These are phyloP conservation scores for Rhizophagus sp. DNA, from an alignment of 192 early-diverging fungal species.

Conservation along the genomic window DNA sequence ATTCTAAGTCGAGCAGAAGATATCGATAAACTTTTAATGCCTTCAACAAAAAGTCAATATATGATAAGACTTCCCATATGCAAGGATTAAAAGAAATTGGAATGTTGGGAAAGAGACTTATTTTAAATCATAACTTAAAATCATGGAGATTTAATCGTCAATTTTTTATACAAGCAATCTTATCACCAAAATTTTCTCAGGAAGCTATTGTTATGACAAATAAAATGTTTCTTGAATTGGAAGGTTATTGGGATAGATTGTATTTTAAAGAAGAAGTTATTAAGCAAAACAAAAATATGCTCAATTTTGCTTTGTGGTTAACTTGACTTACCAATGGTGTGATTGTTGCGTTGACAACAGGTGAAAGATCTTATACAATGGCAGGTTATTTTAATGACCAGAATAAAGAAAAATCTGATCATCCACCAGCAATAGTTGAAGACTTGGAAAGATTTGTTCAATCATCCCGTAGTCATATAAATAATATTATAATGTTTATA, in stretches of 20 bases:
- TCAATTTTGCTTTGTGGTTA: conserved; percentile 6
- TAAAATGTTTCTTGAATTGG: not conserved
- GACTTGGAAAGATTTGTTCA: not conserved
- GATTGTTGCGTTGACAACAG: not conserved
- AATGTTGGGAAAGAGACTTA: not conserved
- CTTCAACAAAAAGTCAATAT: conserved; percentile 17
- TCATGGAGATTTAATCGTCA: conserved; percentile 18
- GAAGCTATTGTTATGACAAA: not conserved
- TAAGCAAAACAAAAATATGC: not conserved
- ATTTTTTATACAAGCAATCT: conserved; percentile 12
- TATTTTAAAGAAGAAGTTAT: not conserved
- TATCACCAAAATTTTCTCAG: not conserved
- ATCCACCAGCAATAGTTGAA: not conserved
- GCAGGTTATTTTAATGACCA: not conserved
- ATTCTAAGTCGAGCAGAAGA: not conserved
- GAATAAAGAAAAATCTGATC: not conserved
- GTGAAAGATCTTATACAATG: not conserved
- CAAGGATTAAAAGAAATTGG: not conserved
- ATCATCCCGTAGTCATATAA: not conserved
- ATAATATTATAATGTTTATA: not conserved
- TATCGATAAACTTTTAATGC: not conserved
- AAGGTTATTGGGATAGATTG: not conserved
- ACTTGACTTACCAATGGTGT: not conserved
- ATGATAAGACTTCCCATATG: not conserved
- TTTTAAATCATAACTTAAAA: not conserved